Base-by-base conservation (phyloP, 1,284 basidiomycete species). In the Ganoderma resinaceum region DNA sequence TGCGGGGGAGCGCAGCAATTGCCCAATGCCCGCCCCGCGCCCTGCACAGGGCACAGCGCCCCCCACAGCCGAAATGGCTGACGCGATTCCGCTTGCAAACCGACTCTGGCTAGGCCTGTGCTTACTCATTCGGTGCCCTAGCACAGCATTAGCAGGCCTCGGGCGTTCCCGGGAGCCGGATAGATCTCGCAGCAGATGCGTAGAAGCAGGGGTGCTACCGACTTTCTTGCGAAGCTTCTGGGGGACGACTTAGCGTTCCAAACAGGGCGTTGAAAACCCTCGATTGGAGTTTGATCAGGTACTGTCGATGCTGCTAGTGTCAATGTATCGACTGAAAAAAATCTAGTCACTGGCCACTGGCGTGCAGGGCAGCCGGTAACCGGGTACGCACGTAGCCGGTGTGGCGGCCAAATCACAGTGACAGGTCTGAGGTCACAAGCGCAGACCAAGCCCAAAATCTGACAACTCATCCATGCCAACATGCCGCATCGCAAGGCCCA, bases 131-230 rank as follows among this genome's bases (percentile, higher is more conserved):
- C 14, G 23, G 46, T 49, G 43, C 20, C 7, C 20, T 9, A n/a
- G 33, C 55, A 58, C 55, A n/a, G 55, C 55, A 58, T 58, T 58
- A 58, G 33, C 33, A 33, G n/a, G 12, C 9, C 33, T 23, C 55
- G 33, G 55, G 55, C 55, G 33, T 37, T 37, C 31, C 31, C 31
- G 55, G 18, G 31, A n/a, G 23, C 11, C 37, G n/a, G 46, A 12
- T 9, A 37, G 31, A 37, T 58, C 31, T 58, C 55, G n/a, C 46
- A 49, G 23, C 46, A 18, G 29, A 58, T 37, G 33, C 18, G 18
- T n/a, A 33, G 29, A 20, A 31, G 29, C 53, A 18, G 12, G 43
- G 20, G n/a, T 7, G 43, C n/a, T 46, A 9, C n/a, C 43, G 20
- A n/a, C 43, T 46, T 26, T 26, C 46, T 49, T 11, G 40, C 40